These are phyloP conservation scores for Suhomyces taliae DNA, from an alignment of 1,139 yeast species.

Conservation along the genomic window DNA sequence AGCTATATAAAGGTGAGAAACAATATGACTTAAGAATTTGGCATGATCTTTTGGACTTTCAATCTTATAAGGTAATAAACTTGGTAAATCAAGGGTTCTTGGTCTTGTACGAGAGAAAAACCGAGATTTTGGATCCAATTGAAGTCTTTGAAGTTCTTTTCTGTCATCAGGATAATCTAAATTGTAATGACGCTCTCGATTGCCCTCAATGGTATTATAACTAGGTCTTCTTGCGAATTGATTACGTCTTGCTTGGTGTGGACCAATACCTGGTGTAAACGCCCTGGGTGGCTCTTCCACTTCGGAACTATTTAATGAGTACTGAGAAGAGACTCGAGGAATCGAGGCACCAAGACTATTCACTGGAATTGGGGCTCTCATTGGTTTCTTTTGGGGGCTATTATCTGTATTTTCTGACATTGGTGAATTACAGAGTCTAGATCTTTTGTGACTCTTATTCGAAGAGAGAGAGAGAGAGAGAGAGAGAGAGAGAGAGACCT, in stretches of 20 bases:
- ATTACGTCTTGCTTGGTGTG: neutral
- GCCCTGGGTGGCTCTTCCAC: conserved; percentile 7
- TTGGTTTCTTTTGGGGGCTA: neutral
- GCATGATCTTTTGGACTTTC: conserved; percentile 73
- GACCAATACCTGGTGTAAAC: conserved; percentile 6
- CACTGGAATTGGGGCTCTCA: conserved; percentile 25
- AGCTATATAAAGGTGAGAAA: conserved; percentile 77
- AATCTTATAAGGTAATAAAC: conserved; percentile 71
- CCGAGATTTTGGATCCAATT: conserved; percentile 52
- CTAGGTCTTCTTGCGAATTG: conserved; percentile 31
- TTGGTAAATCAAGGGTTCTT: conserved; percentile 59
- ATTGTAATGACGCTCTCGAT: conserved; percentile 49
- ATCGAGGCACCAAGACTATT: conserved; percentile 7
- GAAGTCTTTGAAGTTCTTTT: conserved; percentile 37
- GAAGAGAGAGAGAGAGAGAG: no score
- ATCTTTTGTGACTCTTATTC: neutral
- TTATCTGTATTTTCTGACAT: conserved; percentile 1
- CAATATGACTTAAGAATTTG: conserved; percentile 72
- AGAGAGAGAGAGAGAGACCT: neutral
- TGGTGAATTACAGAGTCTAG: neutral
- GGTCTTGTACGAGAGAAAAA: conserved; percentile 55
- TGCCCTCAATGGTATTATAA: conserved; percentile 33
- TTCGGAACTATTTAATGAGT: neutral
- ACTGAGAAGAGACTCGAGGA: conserved; percentile 10
- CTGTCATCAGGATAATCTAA: conserved; percentile 58